phyloP scores from a whole-genome alignment of 176 grass and related monocot species.

The Melocanna baccifera region DNA sequence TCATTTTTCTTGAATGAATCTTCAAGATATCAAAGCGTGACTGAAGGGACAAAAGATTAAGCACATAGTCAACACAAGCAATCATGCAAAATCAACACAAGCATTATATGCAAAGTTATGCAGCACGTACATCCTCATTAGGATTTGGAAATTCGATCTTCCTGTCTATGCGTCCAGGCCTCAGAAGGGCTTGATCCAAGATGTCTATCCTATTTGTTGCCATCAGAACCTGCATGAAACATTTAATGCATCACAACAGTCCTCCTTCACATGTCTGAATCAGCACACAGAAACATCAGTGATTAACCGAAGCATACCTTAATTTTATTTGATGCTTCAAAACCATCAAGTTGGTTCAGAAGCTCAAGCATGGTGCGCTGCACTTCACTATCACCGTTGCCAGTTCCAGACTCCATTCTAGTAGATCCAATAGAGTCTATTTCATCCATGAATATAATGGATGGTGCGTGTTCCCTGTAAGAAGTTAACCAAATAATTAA shows the following conservation, averaged over 20 bases:
- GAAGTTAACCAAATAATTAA: constrained; percentile 31
- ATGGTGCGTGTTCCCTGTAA: constrained; percentile 91
- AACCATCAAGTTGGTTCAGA: constrained; percentile 99
- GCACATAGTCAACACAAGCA: constrained; percentile 12
- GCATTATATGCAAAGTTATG: neutral
- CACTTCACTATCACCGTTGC: constrained; percentile 96
- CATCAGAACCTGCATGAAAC: constrained; percentile 81
- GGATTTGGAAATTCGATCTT: constrained; percentile 99
- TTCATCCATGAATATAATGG: constrained; percentile 99
- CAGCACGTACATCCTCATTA: constrained; percentile 75
- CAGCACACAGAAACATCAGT: neutral
- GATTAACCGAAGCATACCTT: constrained; percentile 43
- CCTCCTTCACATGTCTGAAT: neutral
- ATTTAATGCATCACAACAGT: constrained; percentile 20
- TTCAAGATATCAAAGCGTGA: constrained; percentile 96
- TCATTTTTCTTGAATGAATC: constrained; percentile 99
- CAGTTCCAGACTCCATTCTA: constrained; percentile 93
- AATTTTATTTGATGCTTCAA: constrained; percentile 99
- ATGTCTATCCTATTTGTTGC: constrained; percentile 99
- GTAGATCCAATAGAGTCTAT: constrained; percentile 96
- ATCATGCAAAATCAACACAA: neutral
- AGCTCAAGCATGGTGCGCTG: constrained; percentile 99
- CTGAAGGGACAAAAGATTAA: constrained; percentile 47
- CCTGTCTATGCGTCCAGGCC: constrained; percentile 95
- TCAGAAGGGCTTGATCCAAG: constrained; percentile 93